Percentiles rank a stretch among this genome's conserved stretches.
phyloP scores from a whole-genome alignment of 148 eudicot species.

The Polygonum maritimum region DNA sequence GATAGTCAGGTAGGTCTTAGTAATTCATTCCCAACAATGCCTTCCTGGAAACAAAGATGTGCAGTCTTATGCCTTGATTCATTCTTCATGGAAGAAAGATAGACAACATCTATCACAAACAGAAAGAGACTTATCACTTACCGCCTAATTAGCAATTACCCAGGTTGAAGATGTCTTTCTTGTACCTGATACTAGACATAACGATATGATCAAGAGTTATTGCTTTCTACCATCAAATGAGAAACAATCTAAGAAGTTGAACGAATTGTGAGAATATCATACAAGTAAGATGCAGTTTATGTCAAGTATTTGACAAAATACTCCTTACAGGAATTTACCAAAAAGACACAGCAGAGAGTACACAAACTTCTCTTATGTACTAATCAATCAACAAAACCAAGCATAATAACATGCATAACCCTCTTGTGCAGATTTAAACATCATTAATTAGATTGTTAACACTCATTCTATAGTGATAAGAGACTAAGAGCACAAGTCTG shows the following conservation, averaged over 20 bases:
- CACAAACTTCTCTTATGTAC: not conserved
- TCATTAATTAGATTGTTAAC: no score
- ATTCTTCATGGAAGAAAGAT: not conserved
- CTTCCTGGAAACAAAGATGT: not conserved
- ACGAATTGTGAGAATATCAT: not conserved
- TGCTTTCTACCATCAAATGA: not conserved
- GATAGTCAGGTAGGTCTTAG: not conserved
- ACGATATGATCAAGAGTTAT: not conserved
- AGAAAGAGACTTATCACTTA: slow-evolving; percentile 23
- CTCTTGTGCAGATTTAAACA: not conserved
- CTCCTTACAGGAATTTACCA: not conserved
- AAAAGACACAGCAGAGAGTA: not conserved
- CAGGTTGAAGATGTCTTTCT: slow-evolving; percentile 99
- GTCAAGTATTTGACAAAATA: not conserved
- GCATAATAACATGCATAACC: not conserved
- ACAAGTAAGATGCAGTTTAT: no score
- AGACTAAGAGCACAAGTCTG: slow-evolving; percentile 42
- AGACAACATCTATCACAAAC: not conserved
- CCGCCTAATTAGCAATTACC: slow-evolving; percentile 92
- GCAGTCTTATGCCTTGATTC: not conserved
- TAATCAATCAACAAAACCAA: not conserved
- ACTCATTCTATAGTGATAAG: not conserved
- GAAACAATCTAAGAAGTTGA: not conserved
- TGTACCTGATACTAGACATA: slow-evolving; percentile 56
- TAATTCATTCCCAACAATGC: not conserved